Conservation (phyloP, 129 eudicot species). For the Calendula officinalis region DNA sequence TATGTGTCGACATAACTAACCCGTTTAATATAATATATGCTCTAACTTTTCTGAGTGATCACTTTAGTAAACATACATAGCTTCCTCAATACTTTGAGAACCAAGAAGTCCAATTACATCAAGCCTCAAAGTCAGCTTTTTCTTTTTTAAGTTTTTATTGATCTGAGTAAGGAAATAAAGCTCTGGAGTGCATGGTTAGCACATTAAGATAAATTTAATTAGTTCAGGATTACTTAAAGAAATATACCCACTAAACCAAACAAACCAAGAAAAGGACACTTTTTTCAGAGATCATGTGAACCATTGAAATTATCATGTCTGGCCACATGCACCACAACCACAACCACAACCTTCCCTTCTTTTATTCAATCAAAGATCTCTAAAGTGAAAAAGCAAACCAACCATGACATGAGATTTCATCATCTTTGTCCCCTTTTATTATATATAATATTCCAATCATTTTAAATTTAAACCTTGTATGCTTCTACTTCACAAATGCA, state of each 20-base stretch:
- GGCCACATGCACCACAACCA: constrained; percentile 66
- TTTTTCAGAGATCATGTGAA: constrained; percentile 41
- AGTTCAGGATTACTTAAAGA: constrained; percentile 25
- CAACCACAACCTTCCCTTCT: constrained; percentile 37
- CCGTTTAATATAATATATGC: too few relatives aligned
- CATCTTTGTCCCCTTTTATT: constrained; percentile 42
- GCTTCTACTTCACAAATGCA: constrained; percentile 9
- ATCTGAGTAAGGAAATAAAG: constrained; percentile 24
- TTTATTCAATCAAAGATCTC: constrained; percentile 32
- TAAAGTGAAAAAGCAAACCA: constrained; percentile 29
- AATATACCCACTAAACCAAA: constrained; percentile 21
- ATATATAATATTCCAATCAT: constrained; percentile 8
- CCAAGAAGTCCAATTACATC: constrained; percentile 6
- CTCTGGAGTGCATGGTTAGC: constrained; percentile 10
- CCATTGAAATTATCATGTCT: constrained; percentile 52
- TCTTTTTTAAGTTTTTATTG: constrained; percentile 15
- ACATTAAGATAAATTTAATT: constrained; percentile 18
- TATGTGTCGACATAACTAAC: too few relatives aligned
- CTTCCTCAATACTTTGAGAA: background rate
- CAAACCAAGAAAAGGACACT: constrained; percentile 33
- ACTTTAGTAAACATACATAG: background rate
- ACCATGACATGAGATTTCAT: constrained; percentile 52
- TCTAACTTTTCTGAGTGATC: background rate
- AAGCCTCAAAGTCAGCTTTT: constrained; percentile 13
- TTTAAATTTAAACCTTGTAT: background rate